Conservation (phyloP, 257 asterid species). For the Echium plantagineum region DNA sequence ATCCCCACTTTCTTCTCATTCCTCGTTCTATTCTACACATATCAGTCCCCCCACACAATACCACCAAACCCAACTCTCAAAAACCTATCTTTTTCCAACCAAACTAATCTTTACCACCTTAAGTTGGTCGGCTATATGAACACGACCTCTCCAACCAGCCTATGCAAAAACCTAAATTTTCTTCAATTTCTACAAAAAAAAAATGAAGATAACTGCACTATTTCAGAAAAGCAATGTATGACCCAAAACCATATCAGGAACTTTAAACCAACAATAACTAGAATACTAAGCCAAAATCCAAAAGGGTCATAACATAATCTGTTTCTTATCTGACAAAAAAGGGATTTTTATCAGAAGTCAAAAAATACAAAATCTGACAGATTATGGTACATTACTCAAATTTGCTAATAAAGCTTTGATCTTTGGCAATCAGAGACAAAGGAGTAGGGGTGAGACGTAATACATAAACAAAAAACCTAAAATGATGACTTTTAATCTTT, state of each 20-base stretch:
- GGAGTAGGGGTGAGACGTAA: too few species aligned
- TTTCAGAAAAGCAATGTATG: conserved; percentile 4
- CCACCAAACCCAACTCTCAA: conserved; percentile 1
- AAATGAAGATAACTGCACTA: background rate
- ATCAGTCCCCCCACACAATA: conserved; percentile 20
- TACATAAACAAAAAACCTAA: too few species aligned
- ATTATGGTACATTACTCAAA: background rate
- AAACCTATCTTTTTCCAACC: background rate
- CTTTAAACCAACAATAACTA: background rate
- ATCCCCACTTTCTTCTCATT: conserved; percentile 43
- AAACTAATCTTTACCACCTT: too few species aligned
- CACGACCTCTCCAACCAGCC: too few species aligned
- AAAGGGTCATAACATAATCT: background rate
- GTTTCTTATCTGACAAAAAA: too few species aligned
- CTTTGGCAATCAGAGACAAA: background rate
- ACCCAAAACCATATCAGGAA: conserved; percentile 9
- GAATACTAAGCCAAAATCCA: background rate
- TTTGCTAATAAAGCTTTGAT: conserved; percentile 6
- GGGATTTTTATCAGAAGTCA: background rate
- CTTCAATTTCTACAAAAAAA: background rate
- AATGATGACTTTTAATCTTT: too few species aligned
- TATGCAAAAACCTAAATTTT: background rate
- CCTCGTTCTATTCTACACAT: conserved; percentile 38
- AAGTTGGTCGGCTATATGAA: too few species aligned
- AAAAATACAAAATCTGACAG: background rate